Conservation (phyloP, 257 asterid genomes). For the Nicotiana otophora region DNA sequence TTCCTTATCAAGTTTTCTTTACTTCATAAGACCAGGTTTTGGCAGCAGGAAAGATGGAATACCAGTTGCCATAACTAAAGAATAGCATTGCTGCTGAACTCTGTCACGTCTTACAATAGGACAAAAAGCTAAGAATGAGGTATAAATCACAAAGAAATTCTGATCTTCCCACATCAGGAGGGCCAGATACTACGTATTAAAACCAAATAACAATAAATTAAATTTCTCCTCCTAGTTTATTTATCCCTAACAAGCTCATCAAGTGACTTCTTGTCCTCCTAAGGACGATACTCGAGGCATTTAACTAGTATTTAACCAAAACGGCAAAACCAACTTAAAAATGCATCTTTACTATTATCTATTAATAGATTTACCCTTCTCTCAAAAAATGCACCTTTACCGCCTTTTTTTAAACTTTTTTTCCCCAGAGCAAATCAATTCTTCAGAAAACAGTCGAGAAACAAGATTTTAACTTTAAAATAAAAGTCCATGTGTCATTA, state of each 20-base stretch:
- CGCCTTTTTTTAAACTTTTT: neutral
- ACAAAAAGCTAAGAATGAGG: neutral
- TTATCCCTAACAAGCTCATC: neutral
- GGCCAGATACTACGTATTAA: neutral
- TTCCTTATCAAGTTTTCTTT: neutral
- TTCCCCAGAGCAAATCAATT: neutral
- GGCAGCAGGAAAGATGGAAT: neutral
- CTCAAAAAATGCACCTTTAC: neutral
- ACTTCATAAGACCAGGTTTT: neutral
- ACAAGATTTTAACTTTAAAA: neutral
- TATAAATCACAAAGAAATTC: neutral
- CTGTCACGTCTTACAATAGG: neutral
- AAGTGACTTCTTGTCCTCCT: neutral
- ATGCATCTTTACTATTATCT: neutral
- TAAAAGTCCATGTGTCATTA: neutral
- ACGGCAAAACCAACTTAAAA: neutral
- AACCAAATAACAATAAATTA: neutral
- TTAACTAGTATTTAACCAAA: neutral
- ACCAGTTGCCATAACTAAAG: neutral
- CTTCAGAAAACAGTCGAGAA: neutral
- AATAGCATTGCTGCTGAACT: neutral
- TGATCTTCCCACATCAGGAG: neutral
- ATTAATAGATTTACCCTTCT: too few relatives aligned
- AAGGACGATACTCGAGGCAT: neutral
- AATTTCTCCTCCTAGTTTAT: neutral